Evolutionary conservation across 2,329 filamentous ascomycete genomes (phyloP), one percentile per base, ranked within the genome.

Genomic region (Macrophomina tecta): DNA sequence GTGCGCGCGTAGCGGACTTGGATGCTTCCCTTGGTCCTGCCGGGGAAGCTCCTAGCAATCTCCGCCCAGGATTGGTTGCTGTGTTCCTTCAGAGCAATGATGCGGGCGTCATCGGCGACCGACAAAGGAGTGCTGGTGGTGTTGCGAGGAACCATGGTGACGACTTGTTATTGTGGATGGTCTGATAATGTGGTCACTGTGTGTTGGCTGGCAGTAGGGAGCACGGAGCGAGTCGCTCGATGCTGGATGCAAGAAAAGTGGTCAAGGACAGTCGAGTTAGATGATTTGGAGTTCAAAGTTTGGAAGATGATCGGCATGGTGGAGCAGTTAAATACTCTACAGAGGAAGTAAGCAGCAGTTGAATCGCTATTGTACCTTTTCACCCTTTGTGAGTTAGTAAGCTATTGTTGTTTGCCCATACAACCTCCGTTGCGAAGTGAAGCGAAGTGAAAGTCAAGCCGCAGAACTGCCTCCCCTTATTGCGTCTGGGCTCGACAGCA

Each of bases 51-150:
- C 3, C 8, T 36, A 9, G 62, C 62, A 16, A 64, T 64, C 8
- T 55, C 34, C 4, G 48, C 28, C 62, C 62, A 64, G 1, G 23
- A 42, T 11, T 53, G 12, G 30, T 7, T 11, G 5, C 5, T 32
- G 11, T 32, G 12, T 34, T 64, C 62, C 18, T 64, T 64, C 11
- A 64, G 40, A 28, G 48, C 51, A 30, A 64, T 56, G 62, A 64
- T 64, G 48, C 28, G 36, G 16, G 62, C 62, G 40, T 64, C 62
- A 9, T 53, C 48, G 4, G 36, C 16, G n/a, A 42, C 45, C n/a
- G 28, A 42, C 30, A 49, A 12, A n/a, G n/a, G 18, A 32, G 7
- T 23, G 32, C 16, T 55, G n/a, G 9, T 11, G 32, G 1, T 45
- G 42, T 14, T 9, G 12, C 42, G 42, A 45, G 5, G 42, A 45